phyloP scores from a whole-genome alignment of 23 red algal species.

The Pyropia haitanensis region DNA sequence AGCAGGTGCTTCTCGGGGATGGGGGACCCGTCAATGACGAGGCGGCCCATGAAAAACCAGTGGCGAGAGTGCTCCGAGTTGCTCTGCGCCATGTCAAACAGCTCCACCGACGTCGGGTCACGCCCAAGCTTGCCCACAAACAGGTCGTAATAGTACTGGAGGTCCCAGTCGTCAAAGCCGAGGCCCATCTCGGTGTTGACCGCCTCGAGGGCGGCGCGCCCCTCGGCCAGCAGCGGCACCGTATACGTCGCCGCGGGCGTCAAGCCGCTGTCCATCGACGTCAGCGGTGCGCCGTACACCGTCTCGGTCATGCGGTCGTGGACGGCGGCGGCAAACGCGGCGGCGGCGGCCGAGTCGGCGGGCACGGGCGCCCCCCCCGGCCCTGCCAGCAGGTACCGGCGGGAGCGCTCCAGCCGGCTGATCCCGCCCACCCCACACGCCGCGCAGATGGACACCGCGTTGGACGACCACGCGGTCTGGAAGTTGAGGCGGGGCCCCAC shows the following conservation, averaged over 20 bases:
- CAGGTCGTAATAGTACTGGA: constrained; percentile 70
- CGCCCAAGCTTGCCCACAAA: constrained; percentile 58
- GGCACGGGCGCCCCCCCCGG: not conserved
- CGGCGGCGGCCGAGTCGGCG: not conserved
- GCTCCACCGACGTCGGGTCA: constrained; percentile 94
- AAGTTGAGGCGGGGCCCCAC: constrained; percentile 95
- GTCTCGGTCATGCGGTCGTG: constrained; percentile 96
- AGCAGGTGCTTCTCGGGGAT: constrained; percentile 35
- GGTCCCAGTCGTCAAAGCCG: constrained; percentile 84
- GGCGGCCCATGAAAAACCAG: constrained; percentile 89
- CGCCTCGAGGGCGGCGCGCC: constrained; percentile 30
- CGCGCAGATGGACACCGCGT: constrained; percentile 72
- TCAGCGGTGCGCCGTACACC: constrained; percentile 31
- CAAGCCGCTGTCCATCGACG: constrained; percentile 33
- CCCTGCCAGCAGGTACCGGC: constrained; percentile 37
- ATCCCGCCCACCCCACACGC: constrained; percentile 62
- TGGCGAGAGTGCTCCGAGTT: constrained; percentile 98
- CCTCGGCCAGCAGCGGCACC: constrained; percentile 52
- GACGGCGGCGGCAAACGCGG: constrained; percentile 20
- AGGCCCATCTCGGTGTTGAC: constrained; percentile 50
- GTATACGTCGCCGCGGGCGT: constrained; percentile 4
- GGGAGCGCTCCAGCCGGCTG: constrained; percentile 62
- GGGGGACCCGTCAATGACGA: constrained; percentile 71
- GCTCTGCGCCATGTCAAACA: constrained; percentile 97
- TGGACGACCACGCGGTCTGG: constrained; percentile 97